Conservation (phyloP, 768 basidiomycete genomes). For the Termitomyces sp. region DNA sequence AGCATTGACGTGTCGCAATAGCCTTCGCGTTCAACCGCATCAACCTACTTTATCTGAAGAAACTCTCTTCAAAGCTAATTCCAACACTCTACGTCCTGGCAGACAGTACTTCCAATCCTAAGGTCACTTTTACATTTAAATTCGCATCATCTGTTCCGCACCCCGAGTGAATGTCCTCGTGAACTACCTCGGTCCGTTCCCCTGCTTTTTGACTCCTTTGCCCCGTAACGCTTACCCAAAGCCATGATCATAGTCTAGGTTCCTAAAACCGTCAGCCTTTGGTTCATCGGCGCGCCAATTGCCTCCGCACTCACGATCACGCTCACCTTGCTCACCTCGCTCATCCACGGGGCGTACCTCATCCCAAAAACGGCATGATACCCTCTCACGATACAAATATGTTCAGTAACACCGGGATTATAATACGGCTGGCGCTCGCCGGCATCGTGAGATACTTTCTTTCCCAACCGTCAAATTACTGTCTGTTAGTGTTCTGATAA, state of each 20-base stretch:
- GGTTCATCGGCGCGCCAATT: constrained; percentile 88
- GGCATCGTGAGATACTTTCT: constrained; percentile 47
- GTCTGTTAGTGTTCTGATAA: neutral
- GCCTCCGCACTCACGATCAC: constrained; percentile 83
- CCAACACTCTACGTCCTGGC: too few species aligned
- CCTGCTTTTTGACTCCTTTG: neutral
- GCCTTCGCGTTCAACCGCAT: constrained; percentile 4
- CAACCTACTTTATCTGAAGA: neutral
- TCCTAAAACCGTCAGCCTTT: constrained; percentile 66
- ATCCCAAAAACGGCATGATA: constrained; percentile 74
- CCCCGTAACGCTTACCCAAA: neutral
- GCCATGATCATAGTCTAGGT: constrained; percentile 57
- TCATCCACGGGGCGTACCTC: constrained; percentile 62
- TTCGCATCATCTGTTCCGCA: constrained; percentile 70
- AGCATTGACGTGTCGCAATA: constrained; percentile 12
- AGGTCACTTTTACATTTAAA: constrained; percentile 83
- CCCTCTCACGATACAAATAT: constrained; percentile 55
- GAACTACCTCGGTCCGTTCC: constrained; percentile 45
- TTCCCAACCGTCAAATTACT: too few species aligned
- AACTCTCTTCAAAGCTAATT: neutral
- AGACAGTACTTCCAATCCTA: constrained; percentile 80
- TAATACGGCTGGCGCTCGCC: constrained; percentile 71
- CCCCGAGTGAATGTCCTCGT: constrained; percentile 80
- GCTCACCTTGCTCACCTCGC: constrained; percentile 54
- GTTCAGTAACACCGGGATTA: constrained; percentile 57